Conservation (phyloP, 2,329 filamentous ascomycete genomes). For the Fusarium sp. region DNA sequence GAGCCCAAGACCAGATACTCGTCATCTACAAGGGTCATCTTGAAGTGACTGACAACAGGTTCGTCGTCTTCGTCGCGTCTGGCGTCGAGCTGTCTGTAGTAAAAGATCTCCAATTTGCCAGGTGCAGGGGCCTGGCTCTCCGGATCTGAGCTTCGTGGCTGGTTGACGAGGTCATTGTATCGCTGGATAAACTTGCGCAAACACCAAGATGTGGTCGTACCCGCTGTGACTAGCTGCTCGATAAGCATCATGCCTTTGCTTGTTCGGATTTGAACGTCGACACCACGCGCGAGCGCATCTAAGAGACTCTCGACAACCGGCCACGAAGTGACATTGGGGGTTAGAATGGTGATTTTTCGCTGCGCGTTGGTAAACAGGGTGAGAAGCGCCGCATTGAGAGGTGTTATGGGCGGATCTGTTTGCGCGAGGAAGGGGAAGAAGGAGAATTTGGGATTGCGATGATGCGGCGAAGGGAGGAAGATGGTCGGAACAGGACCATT, state of each 20-base stretch:
- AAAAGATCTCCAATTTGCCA: slow-evolving; percentile 70
- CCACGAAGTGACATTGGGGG: slow-evolving; percentile 80
- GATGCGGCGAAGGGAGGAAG: slow-evolving; percentile 81
- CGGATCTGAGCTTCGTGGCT: slow-evolving; percentile 44
- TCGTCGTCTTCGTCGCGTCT: slow-evolving; percentile 59
- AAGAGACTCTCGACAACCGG: slow-evolving; percentile 73
- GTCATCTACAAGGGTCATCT: slow-evolving; percentile 79
- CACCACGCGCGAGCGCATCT: slow-evolving; percentile 72
- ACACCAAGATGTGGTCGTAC: slow-evolving; percentile 77
- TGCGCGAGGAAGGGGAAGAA: slow-evolving; percentile 68
- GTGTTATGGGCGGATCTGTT: slow-evolving; percentile 69
- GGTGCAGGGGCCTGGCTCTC: slow-evolving; percentile 59
- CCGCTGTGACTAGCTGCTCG: slow-evolving; percentile 85
- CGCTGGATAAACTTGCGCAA: slow-evolving; percentile 69
- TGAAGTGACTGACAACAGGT: slow-evolving; percentile 81
- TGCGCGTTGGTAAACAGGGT: slow-evolving; percentile 71
- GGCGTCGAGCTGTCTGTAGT: slow-evolving; percentile 63
- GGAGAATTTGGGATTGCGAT: slow-evolving; percentile 74
- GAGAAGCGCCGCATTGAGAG: slow-evolving; percentile 75
- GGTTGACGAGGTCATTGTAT: slow-evolving; percentile 58
- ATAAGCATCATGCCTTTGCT: slow-evolving; percentile 78
- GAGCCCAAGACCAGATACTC: slow-evolving; percentile 78
- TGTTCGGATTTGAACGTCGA: slow-evolving; percentile 77
- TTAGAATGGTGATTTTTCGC: slow-evolving; percentile 75
- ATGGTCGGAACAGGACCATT: slow-evolving; percentile 63